phyloP scores from a whole-genome alignment of 768 basidiomycete genomes.

The Mycena rebaudengoi region DNA sequence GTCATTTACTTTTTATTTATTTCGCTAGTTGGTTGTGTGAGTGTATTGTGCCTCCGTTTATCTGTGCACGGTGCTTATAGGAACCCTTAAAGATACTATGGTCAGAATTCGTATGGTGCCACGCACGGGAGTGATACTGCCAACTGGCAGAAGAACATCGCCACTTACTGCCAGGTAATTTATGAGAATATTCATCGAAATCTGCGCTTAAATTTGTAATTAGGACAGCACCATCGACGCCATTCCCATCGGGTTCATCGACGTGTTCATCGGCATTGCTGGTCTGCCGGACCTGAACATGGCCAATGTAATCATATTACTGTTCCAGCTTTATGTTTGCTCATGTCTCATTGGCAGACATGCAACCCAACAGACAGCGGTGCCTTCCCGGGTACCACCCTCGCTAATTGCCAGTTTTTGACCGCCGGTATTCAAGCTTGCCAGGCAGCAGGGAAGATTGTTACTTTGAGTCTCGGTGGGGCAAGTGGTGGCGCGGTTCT shows the following conservation, averaged over 20 bases:
- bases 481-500: constrained; percentile 68
- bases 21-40: constrained; percentile 26
- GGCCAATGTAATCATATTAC: constrained; percentile 18
- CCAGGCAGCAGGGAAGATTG: constrained; percentile 66
- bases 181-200: no score
- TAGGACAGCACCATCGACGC: constrained; percentile 20
- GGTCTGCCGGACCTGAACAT: constrained; percentile 23
- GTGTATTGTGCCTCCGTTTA: no score
- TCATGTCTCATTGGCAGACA: constrained; percentile 45
- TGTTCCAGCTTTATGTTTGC: neutral
- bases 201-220: no score
- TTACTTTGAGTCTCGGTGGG: constrained; percentile 64
- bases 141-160: constrained; percentile 60
- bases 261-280: constrained; percentile 14
- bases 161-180: constrained; percentile 60
- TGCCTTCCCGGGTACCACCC: constrained; percentile 64
- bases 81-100: no score
- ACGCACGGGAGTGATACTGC: constrained; percentile 48
- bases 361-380: constrained; percentile 60
- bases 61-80: no score
- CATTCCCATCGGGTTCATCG: constrained; percentile 19
- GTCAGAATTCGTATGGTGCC: constrained; percentile 69
- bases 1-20: constrained; percentile 10
- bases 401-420: constrained; percentile 72
- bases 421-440: constrained; percentile 70